A percentile compares a stretch with the other conserved stretches of the same genome.
Conservation (phyloP, 2,329 filamentous ascomycete species). For the Aphanoascus verrucosus region DNA sequence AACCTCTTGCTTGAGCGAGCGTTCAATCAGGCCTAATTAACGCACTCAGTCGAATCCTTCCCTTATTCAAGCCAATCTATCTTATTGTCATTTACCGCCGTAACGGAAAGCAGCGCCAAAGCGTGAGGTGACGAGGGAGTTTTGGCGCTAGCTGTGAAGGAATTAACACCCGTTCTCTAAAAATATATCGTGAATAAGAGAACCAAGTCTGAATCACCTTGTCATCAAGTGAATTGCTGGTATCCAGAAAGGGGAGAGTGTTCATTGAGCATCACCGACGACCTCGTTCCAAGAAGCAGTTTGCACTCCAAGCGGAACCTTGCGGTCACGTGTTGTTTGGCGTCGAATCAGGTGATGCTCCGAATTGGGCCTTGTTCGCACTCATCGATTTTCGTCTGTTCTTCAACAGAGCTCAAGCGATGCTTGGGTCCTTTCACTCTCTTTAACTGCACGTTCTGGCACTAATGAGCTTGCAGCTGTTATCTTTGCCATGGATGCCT, state of each 20-base stretch:
- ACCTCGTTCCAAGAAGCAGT: slow-evolving; percentile 21
- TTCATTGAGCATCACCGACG: slow-evolving; percentile 5
- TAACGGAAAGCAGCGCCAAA: slow-evolving; percentile 2
- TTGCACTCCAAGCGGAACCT: slow-evolving; percentile 30
- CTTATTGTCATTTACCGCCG: neutral
- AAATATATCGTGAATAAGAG: neutral
- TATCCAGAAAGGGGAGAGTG: neutral
- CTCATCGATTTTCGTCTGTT: too few species aligned
- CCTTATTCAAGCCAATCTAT: neutral
- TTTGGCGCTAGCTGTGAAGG: neutral
- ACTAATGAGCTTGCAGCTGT: too few species aligned
- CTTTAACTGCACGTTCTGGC: too few species aligned
- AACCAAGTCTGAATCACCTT: neutral
- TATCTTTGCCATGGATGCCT: too few species aligned
- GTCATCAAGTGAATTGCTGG: neutral
- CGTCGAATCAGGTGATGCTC: slow-evolving; percentile 21
- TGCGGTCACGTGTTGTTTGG: neutral
- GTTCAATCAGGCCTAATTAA: slow-evolving; percentile 5
- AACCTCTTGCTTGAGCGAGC: slow-evolving; percentile 18
- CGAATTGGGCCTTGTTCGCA: too few species aligned
- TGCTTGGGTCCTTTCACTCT: too few species aligned
- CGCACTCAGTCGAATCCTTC: neutral
- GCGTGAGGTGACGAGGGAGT: neutral
- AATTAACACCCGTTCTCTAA: neutral
- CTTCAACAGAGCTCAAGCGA: too few species aligned